Base-by-base conservation (phyloP, 1,139 yeast species). In the Diutina catenulata region DNA sequence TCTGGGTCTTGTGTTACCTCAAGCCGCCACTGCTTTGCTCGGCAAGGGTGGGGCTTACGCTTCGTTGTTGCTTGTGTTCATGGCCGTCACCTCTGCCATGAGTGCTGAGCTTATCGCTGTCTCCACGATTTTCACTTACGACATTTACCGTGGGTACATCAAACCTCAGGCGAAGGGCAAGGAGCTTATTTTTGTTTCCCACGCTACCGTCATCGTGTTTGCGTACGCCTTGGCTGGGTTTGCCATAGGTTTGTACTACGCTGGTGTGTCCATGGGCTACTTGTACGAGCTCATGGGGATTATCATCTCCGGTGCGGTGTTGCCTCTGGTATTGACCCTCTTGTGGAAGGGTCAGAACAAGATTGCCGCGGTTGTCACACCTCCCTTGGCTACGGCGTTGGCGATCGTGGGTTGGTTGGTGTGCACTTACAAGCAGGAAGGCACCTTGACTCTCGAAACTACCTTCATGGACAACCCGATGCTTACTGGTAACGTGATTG, bases 41-140 rank as follows among this genome's bases (percentile, higher is more conserved):
- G 95, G 95, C 37, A 78, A 70, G 47, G 84, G 91, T 42, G 95
- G 95, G 44, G 94, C 94, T 8, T 84, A 75, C 27, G 84, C 87
- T 27, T 69, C 88, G 4, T 66, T 86, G 42, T 56, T 87, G 31
- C 62, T 87, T 63, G 73, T 84, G 11, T 86, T 86, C 59, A 81
- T 84, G 86, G 84, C 87, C 33, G 81, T 76, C 35, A 79, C 87
- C 0, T 75, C 82, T 33, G 87, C 87, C 33, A 73, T 78, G 76
- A 83, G 94, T 29, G 88, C 95, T 20, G 95, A 86, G 56, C 70
- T 86, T 50, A 80, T 87, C 54, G 84, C 95, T 2, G 91, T 83
- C 11, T 81, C 94, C 1, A 78, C 94, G 2, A 76, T 86, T 41
- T 72, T 76, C 62, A 81, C 95, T 33, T 86, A 82, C 51, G 95